phyloP scores from a whole-genome alignment of 2,329 filamentous ascomycete genomes.

The Colletotrichum somersetense region DNA sequence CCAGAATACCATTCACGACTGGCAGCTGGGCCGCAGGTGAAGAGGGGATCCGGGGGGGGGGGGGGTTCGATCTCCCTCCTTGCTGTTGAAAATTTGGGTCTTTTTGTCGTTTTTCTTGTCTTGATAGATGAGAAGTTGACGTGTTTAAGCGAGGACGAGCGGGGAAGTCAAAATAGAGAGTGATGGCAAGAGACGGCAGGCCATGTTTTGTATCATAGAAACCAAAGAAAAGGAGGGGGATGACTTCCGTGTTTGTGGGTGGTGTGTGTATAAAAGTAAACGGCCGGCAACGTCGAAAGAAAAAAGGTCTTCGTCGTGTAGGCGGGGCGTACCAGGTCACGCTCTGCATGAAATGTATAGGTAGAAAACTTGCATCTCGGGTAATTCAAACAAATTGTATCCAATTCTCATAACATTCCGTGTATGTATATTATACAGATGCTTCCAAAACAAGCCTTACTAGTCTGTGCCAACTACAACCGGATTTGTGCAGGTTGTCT shows the following conservation, averaged over 20 bases:
- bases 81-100: background rate
- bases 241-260: background rate
- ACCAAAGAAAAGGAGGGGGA: background rate
- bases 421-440: background rate
- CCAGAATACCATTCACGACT: slow-evolving; percentile 85
- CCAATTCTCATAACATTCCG: background rate
- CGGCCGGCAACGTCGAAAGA: slow-evolving; percentile 1
- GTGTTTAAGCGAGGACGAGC: background rate
- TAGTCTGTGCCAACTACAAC: background rate
- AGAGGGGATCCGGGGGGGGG: background rate
- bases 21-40: slow-evolving; percentile 78
- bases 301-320: background rate
- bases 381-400: background rate
- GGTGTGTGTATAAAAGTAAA: slow-evolving; percentile 20
- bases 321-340: background rate
- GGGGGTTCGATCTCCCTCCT: background rate
- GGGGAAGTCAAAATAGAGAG: background rate
- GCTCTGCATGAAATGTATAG: background rate
- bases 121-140: background rate
- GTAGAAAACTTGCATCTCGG: background rate
- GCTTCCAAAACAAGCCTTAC: background rate
- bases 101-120: background rate
- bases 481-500: background rate
- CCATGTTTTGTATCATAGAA: slow-evolving; percentile 30
- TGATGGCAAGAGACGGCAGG: background rate